These are phyloP conservation scores for Sporothrix protearum DNA, from an alignment of 2,329 filamentous ascomycete species.

Conservation along the genomic window DNA sequence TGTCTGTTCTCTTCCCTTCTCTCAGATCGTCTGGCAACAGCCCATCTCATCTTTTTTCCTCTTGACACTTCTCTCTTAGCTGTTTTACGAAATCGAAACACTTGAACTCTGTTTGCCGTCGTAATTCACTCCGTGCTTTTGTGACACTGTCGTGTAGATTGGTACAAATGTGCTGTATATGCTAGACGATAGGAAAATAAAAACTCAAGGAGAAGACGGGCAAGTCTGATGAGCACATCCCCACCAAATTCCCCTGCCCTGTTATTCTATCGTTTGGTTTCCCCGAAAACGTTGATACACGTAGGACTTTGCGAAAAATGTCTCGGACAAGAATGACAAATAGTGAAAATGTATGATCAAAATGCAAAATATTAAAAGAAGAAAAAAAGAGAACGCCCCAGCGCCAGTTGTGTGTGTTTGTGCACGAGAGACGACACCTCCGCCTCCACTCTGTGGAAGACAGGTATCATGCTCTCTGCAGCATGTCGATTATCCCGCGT, in stretches of 20 bases:
- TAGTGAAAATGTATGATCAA: neutral
- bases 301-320: neutral
- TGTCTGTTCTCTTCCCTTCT: neutral
- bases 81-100: neutral
- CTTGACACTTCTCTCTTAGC: neutral
- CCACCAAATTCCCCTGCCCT: neutral
- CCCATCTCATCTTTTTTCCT: neutral
- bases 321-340: neutral
- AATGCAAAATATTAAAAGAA: neutral
- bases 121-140: too few species aligned
- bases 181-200: neutral
- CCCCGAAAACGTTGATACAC: neutral
- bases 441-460: too few species aligned
- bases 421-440: neutral
- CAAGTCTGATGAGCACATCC: neutral
- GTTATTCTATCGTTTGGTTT: neutral
- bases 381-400: conserved; percentile 12
- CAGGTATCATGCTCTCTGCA: neutral
- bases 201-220: neutral
- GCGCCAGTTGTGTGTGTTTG: conserved; percentile 22
- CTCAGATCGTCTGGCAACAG: neutral
- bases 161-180: neutral
- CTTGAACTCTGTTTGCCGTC: neutral
- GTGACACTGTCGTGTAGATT: neutral
- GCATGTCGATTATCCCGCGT: neutral